phyloP scores from a whole-genome alignment of 2,329 filamentous ascomycete species.

The Geosmithia morbida region DNA sequence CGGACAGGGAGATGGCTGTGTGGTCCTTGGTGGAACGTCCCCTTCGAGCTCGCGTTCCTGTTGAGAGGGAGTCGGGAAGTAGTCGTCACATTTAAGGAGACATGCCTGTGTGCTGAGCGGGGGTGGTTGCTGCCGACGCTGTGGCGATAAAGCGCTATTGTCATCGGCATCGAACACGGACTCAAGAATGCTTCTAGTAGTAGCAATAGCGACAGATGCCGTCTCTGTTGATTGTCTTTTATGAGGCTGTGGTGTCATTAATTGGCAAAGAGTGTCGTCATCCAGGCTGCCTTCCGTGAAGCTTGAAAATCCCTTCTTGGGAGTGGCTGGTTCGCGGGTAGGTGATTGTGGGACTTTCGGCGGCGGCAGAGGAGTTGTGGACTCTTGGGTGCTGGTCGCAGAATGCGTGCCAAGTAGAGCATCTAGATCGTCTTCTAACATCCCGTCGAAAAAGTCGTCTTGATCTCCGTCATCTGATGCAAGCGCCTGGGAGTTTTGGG shows the following conservation, averaged over 20 bases:
- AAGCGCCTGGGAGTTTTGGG: background rate
- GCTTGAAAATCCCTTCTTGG: background rate
- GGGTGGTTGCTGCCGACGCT: slow-evolving; percentile 10
- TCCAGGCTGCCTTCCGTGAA: slow-evolving; percentile 1
- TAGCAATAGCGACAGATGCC: background rate
- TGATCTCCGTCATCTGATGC: background rate
- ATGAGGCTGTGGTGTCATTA: background rate
- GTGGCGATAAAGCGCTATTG: slow-evolving; percentile 3
- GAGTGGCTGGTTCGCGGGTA: background rate
- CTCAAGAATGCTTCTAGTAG: background rate
- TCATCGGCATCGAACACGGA: too few relatives aligned
- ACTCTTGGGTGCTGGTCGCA: background rate
- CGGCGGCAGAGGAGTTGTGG: background rate
- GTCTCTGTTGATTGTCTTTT: background rate
- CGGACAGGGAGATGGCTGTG: background rate
- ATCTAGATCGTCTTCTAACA: background rate
- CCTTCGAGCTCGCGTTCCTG: slow-evolving; percentile 37
- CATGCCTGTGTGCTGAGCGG: slow-evolving; percentile 36
- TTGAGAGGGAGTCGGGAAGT: slow-evolving; percentile 42
- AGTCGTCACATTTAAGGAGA: slow-evolving; percentile 34
- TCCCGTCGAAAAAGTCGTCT: background rate
- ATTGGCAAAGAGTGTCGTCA: background rate
- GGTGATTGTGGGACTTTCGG: background rate
- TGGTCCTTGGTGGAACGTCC: background rate
- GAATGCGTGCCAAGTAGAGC: background rate